Percentiles rank a stretch among this genome's conserved stretches.
Evolutionary conservation across 495 filamentous ascomycete genomes (phyloP).

Genomic region (Geopyxis carbonaria): DNA sequence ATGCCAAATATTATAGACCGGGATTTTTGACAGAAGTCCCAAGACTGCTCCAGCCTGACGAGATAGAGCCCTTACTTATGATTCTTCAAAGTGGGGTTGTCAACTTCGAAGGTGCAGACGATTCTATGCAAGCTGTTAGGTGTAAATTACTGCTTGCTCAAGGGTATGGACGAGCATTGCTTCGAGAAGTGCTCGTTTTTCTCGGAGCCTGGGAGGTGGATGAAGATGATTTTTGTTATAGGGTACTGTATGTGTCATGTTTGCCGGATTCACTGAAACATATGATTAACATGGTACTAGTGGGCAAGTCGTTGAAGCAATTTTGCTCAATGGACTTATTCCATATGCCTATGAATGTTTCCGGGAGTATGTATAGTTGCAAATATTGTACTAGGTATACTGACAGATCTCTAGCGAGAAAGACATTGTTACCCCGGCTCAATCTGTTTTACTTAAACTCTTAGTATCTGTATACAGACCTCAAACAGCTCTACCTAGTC

Average conservation of each 20-base stretch:
- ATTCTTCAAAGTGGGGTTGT: constrained; percentile 58
- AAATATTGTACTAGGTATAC: constrained; percentile 3
- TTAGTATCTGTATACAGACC: constrained; percentile 58
- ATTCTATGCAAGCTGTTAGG: constrained; percentile 45
- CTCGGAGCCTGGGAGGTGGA: constrained; percentile 65
- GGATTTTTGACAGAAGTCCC: constrained; percentile 60
- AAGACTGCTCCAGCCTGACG: constrained; percentile 52
- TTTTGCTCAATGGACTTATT: constrained; percentile 53
- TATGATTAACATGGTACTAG: constrained; percentile 7
- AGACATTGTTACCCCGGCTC: constrained; percentile 61
- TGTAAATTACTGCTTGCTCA: constrained; percentile 59
- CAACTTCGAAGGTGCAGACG: constrained; percentile 30
- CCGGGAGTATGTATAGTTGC: constrained; percentile 33
- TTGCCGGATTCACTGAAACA: background rate
- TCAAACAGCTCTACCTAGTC: constrained; percentile 5
- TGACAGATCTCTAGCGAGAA: constrained; percentile 32
- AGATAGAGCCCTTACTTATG: constrained; percentile 65
- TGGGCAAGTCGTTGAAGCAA: constrained; percentile 58
- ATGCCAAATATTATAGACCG: constrained; percentile 32
- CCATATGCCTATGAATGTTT: constrained; percentile 61
- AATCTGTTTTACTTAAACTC: constrained; percentile 61
- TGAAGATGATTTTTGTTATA: constrained; percentile 64
- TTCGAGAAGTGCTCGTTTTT: constrained; percentile 58
- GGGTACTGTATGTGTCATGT: constrained; percentile 40
- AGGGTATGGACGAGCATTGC: constrained; percentile 51